Evolutionary conservation across 2,329 filamentous ascomycete species (phyloP), one percentile per base, ranked within the genome.

Genomic region (Fusarium citri): DNA sequence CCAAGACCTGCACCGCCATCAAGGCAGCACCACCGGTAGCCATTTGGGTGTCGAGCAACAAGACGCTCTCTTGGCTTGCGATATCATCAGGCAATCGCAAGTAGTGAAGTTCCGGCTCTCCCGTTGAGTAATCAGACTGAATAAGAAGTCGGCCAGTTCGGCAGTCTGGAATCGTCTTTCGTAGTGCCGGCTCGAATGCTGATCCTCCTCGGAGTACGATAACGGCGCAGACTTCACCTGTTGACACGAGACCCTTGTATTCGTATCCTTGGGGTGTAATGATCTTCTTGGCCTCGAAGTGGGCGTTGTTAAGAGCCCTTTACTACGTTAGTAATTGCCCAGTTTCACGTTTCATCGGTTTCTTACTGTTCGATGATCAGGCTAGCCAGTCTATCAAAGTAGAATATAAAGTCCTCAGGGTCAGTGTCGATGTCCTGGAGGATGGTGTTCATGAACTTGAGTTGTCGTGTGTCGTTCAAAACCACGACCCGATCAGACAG

Each of bases 1-100:
- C 89, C 55, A 99, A 83, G n/a, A 98, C 93, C 76, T 96, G 92
- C 43, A 98, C 94, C 1, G 96, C 94, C 96, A 99, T 99, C 61
- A 99, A 83, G 2, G 88, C 89, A 18, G 89, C 88, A 37, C 94
- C 95, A 45, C 96, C 96, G 66, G 91, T 94, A 26, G 93, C 94
- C 92, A 98, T 98, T 78, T 99, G 96, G 16, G 94, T 91, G 79
- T 98, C 96, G 22, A 98, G 84, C 10, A 99, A 84, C 64, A 99
- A 84, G 20, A 99, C 94, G 51, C 91, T 91, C 70, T 93, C 90
- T 76, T 97, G 92, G 43, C 87, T 80, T 64, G 87, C 82, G 59
- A 98, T 92, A 66, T 93, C 87, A 5, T 87, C 84, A 0, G 93
- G 92, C 6, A 99, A 84, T 69, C 93, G 93, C 63, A 94, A 86